Evolutionary conservation across 2,329 filamentous ascomycete genomes (phyloP), one percentile per base, ranked within the genome.

Genomic region (Xylariales sp.): DNA sequence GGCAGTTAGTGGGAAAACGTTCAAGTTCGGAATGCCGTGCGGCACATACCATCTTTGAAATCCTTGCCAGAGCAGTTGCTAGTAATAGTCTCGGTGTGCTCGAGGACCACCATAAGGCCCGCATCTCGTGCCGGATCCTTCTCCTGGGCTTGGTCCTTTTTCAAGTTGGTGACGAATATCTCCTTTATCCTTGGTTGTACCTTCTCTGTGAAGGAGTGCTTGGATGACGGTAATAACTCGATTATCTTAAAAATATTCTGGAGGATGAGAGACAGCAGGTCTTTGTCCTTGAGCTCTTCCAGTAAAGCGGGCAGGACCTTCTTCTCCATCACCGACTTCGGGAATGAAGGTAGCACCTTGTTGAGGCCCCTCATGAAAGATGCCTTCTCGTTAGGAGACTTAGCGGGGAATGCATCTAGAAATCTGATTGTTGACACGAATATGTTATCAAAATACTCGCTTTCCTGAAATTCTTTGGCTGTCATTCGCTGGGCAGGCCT

Each of bases 381-480:
- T 5, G 84, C 76, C 61, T 98, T 98, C 58, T 98, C 93, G 47
- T 80, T 86, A 0, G 87, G 76, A 1, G 89, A 95, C 67, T 98
- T 98, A 24, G 88, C 87, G 0, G 93, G 91, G 45, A 98, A 80
- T 0, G 83, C 78, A 54, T 98, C 93, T 19, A 98, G 70, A 57
- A 98, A 98, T 10, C 93, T 86, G 47, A 98, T 95, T 0, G 93
- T 96, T 0, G 90, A 95, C 16, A 98, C 88, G 4, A 98, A 73
- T 33, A 97, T 87, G 56, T 97, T 98, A 64, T 98, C 89, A 59
- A 98, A 98, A 60, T 94, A 98, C 51, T 88, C 83, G 56, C 89
- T 94, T 61, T 96, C 81, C 58, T 98, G 93, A 52, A 98, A 97
- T 54, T 95, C 91, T 40, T 79, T 81, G 4, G 91, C 89, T 19